Percentiles rank a stretch among this genome's conserved stretches.
Conservation (phyloP, 2,329 filamentous ascomycete genomes). For the Paraconiothyrium brasiliense region DNA sequence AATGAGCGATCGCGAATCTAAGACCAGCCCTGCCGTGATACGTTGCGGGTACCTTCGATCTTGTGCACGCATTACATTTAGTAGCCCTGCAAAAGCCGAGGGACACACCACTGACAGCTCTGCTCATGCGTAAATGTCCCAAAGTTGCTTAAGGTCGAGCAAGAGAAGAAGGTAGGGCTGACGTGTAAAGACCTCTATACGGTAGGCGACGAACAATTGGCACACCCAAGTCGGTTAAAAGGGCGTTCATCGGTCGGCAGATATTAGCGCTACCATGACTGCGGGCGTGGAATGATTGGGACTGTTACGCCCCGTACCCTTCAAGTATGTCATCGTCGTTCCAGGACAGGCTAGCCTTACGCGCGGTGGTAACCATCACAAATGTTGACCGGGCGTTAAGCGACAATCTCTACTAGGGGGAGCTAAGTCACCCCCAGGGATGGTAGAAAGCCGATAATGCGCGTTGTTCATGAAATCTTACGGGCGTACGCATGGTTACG, state of each 20-base stretch:
- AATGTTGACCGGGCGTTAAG: background rate
- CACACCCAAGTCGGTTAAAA: background rate
- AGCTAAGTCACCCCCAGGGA: slow-evolving; percentile 3
- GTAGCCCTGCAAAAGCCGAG: background rate
- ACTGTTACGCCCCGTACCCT: background rate
- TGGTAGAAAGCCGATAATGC: slow-evolving; percentile 1
- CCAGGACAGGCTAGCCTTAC: background rate
- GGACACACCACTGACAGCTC: background rate
- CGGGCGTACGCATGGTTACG: background rate
- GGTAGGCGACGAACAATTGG: background rate
- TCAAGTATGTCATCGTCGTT: background rate
- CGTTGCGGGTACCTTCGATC: background rate
- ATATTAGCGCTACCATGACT: background rate
- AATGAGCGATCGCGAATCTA: background rate
- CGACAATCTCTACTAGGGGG: background rate
- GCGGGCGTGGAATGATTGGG: background rate
- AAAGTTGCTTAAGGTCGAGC: background rate
- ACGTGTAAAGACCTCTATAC: background rate
- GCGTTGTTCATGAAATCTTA: background rate
- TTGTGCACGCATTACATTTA: background rate
- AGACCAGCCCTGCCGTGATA: slow-evolving; percentile 5
- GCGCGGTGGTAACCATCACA: no score
- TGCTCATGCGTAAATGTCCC: background rate
- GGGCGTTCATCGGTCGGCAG: background rate
- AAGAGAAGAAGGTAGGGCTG: background rate